phyloP scores from a whole-genome alignment of 202 grass and related monocot species.

The Alloteropsis angusta region DNA sequence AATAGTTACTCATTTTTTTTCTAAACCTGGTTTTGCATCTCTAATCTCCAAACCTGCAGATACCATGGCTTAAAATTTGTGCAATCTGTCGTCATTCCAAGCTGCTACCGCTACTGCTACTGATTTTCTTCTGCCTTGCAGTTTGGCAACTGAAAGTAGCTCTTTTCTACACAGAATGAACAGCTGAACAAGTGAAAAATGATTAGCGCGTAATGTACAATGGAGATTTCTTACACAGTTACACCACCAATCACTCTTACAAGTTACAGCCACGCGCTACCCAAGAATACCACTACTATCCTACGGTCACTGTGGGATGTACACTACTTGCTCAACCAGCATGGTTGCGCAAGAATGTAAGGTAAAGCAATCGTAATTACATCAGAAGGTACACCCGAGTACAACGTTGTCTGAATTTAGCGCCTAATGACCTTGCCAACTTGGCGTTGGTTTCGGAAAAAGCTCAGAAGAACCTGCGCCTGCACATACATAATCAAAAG shows the following conservation, averaged over 20 bases:
- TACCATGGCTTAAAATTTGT: too few species aligned
- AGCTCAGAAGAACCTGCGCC: conserved; percentile 77
- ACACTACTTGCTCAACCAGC: background rate
- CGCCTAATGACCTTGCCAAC: conserved; percentile 8
- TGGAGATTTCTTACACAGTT: background rate
- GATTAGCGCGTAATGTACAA: background rate
- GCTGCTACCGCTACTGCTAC: background rate
- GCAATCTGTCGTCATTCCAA: background rate
- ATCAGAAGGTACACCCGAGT: background rate
- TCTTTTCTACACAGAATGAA: too few species aligned
- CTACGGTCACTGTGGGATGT: background rate
- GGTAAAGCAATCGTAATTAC: background rate
- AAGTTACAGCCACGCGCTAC: background rate
- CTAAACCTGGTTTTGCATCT: too few species aligned
- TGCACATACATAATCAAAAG: conserved; percentile 8
- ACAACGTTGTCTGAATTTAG: background rate
- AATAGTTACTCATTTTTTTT: too few species aligned
- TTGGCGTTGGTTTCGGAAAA: conserved; percentile 66
- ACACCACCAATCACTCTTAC: background rate
- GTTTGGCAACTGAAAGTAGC: background rate
- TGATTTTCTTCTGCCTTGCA: background rate
- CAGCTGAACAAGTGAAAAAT: background rate
- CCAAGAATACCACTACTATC: background rate
- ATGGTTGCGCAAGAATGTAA: background rate
- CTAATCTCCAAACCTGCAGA: too few species aligned